A percentile compares a stretch with the other conserved stretches of the same genome.
phyloP scores from a whole-genome alignment of 108 stramenopile species.

The Cyclotella baltica region DNA sequence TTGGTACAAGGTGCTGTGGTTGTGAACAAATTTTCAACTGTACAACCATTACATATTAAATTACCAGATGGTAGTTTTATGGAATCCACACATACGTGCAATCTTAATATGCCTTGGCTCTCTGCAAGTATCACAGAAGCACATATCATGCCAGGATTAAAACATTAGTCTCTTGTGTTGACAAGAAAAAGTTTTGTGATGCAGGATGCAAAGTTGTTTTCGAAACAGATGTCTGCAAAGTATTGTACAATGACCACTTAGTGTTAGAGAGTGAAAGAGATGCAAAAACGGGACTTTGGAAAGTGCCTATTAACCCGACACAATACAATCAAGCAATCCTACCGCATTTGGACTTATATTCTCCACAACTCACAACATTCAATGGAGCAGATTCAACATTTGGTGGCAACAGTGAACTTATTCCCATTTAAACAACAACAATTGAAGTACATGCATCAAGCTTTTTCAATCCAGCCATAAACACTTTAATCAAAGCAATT shows the following conservation, averaged over 20 bases:
- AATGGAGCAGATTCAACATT: background rate
- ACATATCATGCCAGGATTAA: conserved; percentile 28
- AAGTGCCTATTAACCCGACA: conserved; percentile 21
- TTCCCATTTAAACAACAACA: conserved; percentile 19
- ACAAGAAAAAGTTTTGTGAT: conserved; percentile 23
- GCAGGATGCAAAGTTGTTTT: conserved; percentile 23
- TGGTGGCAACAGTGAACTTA: conserved; percentile 3
- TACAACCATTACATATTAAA: conserved; percentile 16
- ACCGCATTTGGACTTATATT: background rate
- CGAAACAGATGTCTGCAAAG: conserved; percentile 1
- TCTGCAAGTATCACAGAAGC: conserved; percentile 14
- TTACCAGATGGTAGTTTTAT: conserved; percentile 23
- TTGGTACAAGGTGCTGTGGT: conserved; percentile 18
- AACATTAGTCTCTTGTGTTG: conserved; percentile 16
- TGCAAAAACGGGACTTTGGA: conserved; percentile 23
- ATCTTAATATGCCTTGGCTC: conserved; percentile 29
- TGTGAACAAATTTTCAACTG: background rate
- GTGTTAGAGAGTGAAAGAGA: conserved; percentile 8
- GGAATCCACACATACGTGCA: conserved; percentile 35
- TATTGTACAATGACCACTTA: background rate
- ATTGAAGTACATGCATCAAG: too few species aligned
- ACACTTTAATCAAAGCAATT: too few species aligned
- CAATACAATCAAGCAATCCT: background rate
- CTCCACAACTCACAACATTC: background rate
- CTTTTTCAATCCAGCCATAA: too few species aligned